phyloP scores from a whole-genome alignment of 768 basidiomycete species.

The Tremella mesenterica region DNA sequence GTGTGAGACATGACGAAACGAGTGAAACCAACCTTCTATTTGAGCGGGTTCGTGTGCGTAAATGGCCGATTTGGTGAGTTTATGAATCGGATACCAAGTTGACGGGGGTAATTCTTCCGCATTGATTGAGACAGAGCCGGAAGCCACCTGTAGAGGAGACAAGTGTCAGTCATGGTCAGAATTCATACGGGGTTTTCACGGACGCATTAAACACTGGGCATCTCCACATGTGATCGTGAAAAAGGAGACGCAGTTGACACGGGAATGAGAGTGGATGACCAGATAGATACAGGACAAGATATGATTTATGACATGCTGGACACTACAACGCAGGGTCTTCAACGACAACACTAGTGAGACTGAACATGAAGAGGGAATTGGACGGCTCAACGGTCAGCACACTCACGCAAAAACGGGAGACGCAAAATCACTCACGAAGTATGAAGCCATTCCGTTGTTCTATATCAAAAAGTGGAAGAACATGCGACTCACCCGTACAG shows the following conservation, averaged over 20 bases:
- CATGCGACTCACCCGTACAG: constrained; percentile 38
- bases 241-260: not conserved
- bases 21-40: not conserved
- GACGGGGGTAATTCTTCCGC: constrained; percentile 40
- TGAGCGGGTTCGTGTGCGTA: constrained; percentile 23
- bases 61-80: constrained; percentile 31
- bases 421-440: not conserved
- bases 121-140: constrained; percentile 41
- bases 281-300: not conserved
- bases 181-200: too few species aligned
- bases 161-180: constrained; percentile 12
- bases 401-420: too few species aligned
- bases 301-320: too few species aligned
- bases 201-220: too few species aligned
- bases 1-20: not conserved
- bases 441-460: not conserved
- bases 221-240: too few species aligned
- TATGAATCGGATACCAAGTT: constrained; percentile 43
- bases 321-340: too few species aligned
- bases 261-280: not conserved
- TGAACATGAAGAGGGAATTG: too few species aligned
- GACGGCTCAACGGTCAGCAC: too few species aligned
- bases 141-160: constrained; percentile 21
- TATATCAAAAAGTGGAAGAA: not conserved
- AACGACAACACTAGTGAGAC: too few species aligned